Base-by-base conservation (phyloP, 306 rosid genomes). In the Spatholobus suberectus region DNA sequence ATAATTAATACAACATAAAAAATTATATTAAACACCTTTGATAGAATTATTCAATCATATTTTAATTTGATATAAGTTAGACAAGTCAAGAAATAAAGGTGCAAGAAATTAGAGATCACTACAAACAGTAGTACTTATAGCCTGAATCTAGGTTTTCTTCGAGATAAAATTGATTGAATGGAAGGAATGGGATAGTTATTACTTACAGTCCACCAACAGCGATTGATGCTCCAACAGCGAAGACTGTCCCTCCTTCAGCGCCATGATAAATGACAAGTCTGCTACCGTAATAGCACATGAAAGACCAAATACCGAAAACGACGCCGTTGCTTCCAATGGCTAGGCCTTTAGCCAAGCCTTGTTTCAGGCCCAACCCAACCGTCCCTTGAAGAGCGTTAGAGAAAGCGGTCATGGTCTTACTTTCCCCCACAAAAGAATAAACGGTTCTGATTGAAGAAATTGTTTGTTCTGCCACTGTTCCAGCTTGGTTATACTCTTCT, bases 271-370 rank as follows among this genome's bases (percentile, higher is more conserved):
- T 89, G 71, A 93, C 96, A 51, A 91, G 49, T 81, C 87, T 85
- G 79, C 97, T 93, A 2, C 97, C 96, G 54, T 91, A 93, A 54
- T 83, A 93, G 6, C 85, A 55, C 91, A 89, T 81, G 87, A 93
- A 91, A 1, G 97, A 85, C 96, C 96, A 93, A 37, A 93, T 90
- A 5, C 84, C 96, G 24, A 93, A 93, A 6, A 88, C 91, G 13
- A 93, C 5, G 26, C 92, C 93, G 40, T 89, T 90, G 84, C 97
- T 93, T 71, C 97, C 97, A 10, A 93, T 83, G 68, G 97, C 97
- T 51, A 93, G 72, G 26, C 97, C 97, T 77, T 93, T 93, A 0
- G 96, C 94, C 34, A 87, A 70, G 1, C 97, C 97, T 49, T 93
- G 97, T 46, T 72, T 91, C 4, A 93, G 29, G 0, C 97, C 97